Conservation (phyloP, 371 early-diverging fungal genomes). For the Massospora cicadina region DNA sequence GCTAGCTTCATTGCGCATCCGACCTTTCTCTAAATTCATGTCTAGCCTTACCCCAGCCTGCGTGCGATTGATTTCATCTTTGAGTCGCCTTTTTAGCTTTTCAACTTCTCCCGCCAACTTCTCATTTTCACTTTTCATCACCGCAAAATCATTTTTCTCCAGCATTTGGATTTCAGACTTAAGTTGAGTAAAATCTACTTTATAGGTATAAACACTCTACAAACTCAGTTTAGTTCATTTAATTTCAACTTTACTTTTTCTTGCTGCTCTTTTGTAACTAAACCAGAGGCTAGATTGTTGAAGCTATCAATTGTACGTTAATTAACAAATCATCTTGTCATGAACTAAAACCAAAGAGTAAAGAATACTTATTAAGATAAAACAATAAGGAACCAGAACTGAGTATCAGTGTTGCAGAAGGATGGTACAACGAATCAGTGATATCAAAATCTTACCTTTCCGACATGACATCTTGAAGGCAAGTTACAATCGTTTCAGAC, state of each 20-base stretch:
- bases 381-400: background rate
- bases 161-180: slow-evolving; percentile 72
- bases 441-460: slow-evolving; percentile 35
- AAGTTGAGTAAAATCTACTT: slow-evolving; percentile 77
- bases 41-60: slow-evolving; percentile 79
- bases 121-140: slow-evolving; percentile 69
- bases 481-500: slow-evolving; percentile 60
- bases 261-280: slow-evolving; percentile 15
- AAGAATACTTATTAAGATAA: background rate
- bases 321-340: background rate
- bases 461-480: slow-evolving; percentile 46
- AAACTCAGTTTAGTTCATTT: slow-evolving; percentile 4
- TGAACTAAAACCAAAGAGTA: background rate
- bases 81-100: slow-evolving; percentile 50
- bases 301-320: slow-evolving; percentile 10
- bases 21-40: slow-evolving; percentile 73
- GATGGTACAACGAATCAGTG: background rate
- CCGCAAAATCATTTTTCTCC: slow-evolving; percentile 75
- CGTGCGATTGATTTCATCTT: slow-evolving; percentile 68
- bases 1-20: slow-evolving; percentile 68
- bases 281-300: slow-evolving; percentile 4
- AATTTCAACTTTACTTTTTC: slow-evolving; percentile 15
- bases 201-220: slow-evolving; percentile 66
- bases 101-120: slow-evolving; percentile 58
- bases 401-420: background rate